Evolutionary conservation across 1,284 basidiomycete species (phyloP).

Genomic region (Exobasidium rhododendri): DNA sequence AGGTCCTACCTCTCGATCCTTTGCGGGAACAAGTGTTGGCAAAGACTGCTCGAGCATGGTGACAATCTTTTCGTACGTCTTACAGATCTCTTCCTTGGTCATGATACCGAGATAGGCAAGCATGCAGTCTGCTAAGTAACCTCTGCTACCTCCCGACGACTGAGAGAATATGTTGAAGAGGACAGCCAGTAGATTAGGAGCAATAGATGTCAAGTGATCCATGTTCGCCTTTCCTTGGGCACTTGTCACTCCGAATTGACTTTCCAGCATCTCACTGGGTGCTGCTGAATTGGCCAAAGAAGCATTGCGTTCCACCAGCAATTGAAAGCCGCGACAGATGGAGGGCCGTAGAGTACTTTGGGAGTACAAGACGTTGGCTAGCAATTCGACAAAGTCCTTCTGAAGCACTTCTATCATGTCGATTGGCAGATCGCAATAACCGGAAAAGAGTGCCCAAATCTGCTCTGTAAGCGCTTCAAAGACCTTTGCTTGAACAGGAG

Average conservation of each 20-base stretch:
- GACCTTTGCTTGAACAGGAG: slow-evolving; percentile 76
- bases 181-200: slow-evolving; percentile 88
- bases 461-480: slow-evolving; percentile 90
- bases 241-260: slow-evolving; percentile 61
- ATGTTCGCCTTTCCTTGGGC: slow-evolving; percentile 70
- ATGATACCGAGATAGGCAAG: slow-evolving; percentile 80
- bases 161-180: slow-evolving; percentile 95
- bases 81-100: slow-evolving; percentile 61
- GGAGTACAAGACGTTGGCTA: slow-evolving; percentile 84
- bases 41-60: slow-evolving; percentile 74
- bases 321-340: slow-evolving; percentile 75
- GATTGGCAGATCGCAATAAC: slow-evolving; percentile 72
- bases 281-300: slow-evolving; percentile 58
- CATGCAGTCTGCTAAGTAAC: slow-evolving; percentile 84
- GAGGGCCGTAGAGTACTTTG: slow-evolving; percentile 79
- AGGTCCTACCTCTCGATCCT: slow-evolving; percentile 11
- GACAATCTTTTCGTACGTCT: slow-evolving; percentile 77
- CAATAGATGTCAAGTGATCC: slow-evolving; percentile 70
- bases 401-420: slow-evolving; percentile 63
- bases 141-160: slow-evolving; percentile 71
- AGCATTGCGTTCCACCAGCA: slow-evolving; percentile 73
- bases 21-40: slow-evolving; percentile 24
- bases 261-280: slow-evolving; percentile 58
- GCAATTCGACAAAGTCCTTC: slow-evolving; percentile 59
- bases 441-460: slow-evolving; percentile 72